Evolutionary conservation across 2,329 filamentous ascomycete genomes (phyloP).

Genomic region (Didymella keratinophila): DNA sequence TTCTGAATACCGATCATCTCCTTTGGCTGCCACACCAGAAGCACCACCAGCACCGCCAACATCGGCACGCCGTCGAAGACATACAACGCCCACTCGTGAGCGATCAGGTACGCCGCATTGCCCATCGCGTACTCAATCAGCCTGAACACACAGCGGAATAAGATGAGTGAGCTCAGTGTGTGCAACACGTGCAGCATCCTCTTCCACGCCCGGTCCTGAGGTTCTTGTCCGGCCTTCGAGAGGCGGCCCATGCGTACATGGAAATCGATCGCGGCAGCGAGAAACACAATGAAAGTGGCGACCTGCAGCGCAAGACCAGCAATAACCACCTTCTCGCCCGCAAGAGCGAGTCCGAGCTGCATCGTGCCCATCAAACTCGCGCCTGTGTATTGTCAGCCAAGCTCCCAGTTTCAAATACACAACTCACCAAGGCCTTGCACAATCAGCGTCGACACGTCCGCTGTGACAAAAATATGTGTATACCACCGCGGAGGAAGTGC

Average conservation of each 20-base stretch:
- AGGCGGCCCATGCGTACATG: slow-evolving; percentile 36
- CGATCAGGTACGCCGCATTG: slow-evolving; percentile 55
- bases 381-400: slow-evolving; percentile 26
- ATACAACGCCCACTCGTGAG: slow-evolving; percentile 57
- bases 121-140: slow-evolving; percentile 61
- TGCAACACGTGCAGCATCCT: slow-evolving; percentile 55
- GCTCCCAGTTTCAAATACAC: background rate
- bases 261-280: slow-evolving; percentile 42
- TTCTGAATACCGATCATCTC: background rate
- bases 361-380: slow-evolving; percentile 46
- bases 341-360: slow-evolving; percentile 41
- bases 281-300: slow-evolving; percentile 44
- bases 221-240: background rate
- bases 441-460: slow-evolving; percentile 40
- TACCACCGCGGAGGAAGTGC: slow-evolving; percentile 41
- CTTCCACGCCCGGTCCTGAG: slow-evolving; percentile 26
- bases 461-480: slow-evolving; percentile 40
- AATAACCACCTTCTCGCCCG: slow-evolving; percentile 46
- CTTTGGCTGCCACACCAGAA: slow-evolving; percentile 26
- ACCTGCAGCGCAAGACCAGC: slow-evolving; percentile 47
- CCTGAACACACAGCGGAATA: slow-evolving; percentile 60
- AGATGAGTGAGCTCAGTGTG: slow-evolving; percentile 56
- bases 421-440: slow-evolving; percentile 42
- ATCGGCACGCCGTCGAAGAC: slow-evolving; percentile 59
- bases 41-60: slow-evolving; percentile 53